Percentiles rank a stretch among this genome's conserved stretches.
These are phyloP conservation scores for Cetradonia linearis DNA, from an alignment of 495 filamentous ascomycete genomes.

Conservation along the genomic window DNA sequence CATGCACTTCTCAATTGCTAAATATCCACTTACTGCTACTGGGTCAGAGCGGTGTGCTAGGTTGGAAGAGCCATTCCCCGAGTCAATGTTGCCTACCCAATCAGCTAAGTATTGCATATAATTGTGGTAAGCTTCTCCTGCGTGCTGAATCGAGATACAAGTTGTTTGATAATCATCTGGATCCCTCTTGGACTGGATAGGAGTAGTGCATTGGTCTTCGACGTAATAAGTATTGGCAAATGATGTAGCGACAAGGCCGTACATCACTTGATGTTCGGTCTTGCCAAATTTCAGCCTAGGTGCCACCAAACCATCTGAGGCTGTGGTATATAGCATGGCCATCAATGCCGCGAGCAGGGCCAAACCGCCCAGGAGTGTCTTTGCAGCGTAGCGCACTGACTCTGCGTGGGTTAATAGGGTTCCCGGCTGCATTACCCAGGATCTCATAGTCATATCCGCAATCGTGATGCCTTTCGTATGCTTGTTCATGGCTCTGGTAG, in stretches of 20 bases:
- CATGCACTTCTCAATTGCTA: neutral
- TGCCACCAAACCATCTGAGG: constrained; percentile 59
- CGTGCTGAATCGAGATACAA: constrained; percentile 55
- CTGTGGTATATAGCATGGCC: constrained; percentile 63
- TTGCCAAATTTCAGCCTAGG: constrained; percentile 51
- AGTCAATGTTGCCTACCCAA: constrained; percentile 11
- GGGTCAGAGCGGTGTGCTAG: constrained; percentile 11
- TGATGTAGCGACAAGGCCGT: constrained; percentile 41
- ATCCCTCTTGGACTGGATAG: constrained; percentile 38
- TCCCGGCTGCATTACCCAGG: constrained; percentile 53
- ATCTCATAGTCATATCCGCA: constrained; percentile 57
- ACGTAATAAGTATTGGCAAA: constrained; percentile 10
- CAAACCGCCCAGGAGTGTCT: constrained; percentile 48
- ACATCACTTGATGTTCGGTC: constrained; percentile 35
- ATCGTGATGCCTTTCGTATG: constrained; percentile 52
- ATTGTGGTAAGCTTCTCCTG: constrained; percentile 41
- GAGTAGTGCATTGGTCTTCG: constrained; percentile 43
- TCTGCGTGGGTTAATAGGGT: constrained; percentile 58
- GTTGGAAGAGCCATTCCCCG: constrained; percentile 4
- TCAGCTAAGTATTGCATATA: constrained; percentile 20
- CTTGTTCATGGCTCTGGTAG: constrained; percentile 46
- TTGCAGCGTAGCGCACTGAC: constrained; percentile 48
- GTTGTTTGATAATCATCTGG: constrained; percentile 32
- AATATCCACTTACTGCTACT: constrained; percentile 10
- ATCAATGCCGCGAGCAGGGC: constrained; percentile 49